phyloP scores from a whole-genome alignment of 768 basidiomycete species.

The Pleurotus djamor region DNA sequence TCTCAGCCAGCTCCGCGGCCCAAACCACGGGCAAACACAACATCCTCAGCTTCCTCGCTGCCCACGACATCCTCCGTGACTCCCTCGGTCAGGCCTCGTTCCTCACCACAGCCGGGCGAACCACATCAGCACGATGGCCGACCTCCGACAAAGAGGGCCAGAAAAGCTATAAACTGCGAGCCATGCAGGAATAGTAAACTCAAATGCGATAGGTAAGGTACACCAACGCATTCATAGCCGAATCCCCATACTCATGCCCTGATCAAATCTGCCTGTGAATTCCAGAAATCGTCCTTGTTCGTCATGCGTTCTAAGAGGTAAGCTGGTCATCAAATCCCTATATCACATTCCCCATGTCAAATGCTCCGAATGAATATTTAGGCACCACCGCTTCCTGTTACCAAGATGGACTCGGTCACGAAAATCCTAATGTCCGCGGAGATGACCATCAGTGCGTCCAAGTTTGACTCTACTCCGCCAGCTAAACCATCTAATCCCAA shows the following conservation, averaged over 20 bases:
- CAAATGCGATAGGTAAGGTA: slow-evolving; percentile 76
- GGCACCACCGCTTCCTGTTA: slow-evolving; percentile 82
- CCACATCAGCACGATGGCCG: slow-evolving; percentile 52
- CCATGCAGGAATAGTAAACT: slow-evolving; percentile 86
- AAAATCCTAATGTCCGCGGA: slow-evolving; percentile 53
- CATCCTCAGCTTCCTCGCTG: slow-evolving; percentile 17
- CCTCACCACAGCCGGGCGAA: background rate
- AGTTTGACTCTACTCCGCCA: slow-evolving; percentile 8
- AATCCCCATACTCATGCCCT: background rate
- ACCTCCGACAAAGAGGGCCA: slow-evolving; percentile 77
- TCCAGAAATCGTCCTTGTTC: slow-evolving; percentile 83
- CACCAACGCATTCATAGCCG: slow-evolving; percentile 9
- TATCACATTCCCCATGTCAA: slow-evolving; percentile 13
- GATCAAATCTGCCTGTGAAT: slow-evolving; percentile 3
- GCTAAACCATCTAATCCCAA: background rate
- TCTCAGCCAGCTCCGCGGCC: slow-evolving; percentile 37
- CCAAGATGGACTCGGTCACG: slow-evolving; percentile 69
- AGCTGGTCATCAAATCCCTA: slow-evolving; percentile 16
- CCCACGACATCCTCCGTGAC: background rate
- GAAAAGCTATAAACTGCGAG: slow-evolving; percentile 89
- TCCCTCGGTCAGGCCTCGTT: background rate
- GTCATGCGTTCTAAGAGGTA: slow-evolving; percentile 81
- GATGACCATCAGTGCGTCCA: slow-evolving; percentile 58
- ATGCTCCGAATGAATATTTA: slow-evolving; percentile 24
- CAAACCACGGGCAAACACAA: slow-evolving; percentile 34